These are phyloP conservation scores for Citrus glauca DNA, from an alignment of 345 rosid genomes.

Conservation along the genomic window DNA sequence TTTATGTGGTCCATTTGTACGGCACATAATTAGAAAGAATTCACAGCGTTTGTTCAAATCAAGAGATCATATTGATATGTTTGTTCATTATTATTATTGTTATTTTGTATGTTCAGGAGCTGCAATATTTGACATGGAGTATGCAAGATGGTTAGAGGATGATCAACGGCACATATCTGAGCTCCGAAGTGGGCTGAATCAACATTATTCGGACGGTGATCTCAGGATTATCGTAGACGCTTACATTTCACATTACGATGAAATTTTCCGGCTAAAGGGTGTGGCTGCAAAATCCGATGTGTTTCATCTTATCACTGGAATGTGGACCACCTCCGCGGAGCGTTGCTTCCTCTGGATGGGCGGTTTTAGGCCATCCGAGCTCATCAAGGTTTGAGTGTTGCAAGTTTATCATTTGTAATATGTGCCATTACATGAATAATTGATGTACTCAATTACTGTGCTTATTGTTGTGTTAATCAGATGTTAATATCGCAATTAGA, in stretches of 20 bases:
- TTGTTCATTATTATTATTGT: not conserved
- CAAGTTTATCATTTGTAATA: not conserved
- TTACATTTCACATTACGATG: slow-evolving; percentile 81
- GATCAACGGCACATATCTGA: slow-evolving; percentile 83
- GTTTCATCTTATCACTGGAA: slow-evolving; percentile 82
- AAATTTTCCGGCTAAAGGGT: slow-evolving; percentile 66
- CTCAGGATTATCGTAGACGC: slow-evolving; percentile 69
- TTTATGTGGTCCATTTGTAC: not conserved
- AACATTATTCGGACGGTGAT: slow-evolving; percentile 73
- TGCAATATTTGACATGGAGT: slow-evolving; percentile 91
- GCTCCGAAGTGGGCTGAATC: slow-evolving; percentile 66
- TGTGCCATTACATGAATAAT: not conserved
- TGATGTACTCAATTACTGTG: too few species aligned
- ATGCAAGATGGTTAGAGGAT: slow-evolving; percentile 90
- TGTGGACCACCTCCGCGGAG: slow-evolving; percentile 87
- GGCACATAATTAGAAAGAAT: too few species aligned
- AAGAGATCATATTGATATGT: not conserved
- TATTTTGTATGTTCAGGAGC: slow-evolving; percentile 43
- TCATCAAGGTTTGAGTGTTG: slow-evolving; percentile 59
- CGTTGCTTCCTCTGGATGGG: slow-evolving; percentile 99
- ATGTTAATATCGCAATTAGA: slow-evolving; percentile 80
- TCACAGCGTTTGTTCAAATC: not conserved
- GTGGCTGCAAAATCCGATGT: slow-evolving; percentile 77
- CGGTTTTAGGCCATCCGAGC: slow-evolving; percentile 91
- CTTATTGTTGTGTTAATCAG: slow-evolving; percentile 25